Conservation (phyloP, 2,329 filamentous ascomycete species). For the Phoma sp. region DNA sequence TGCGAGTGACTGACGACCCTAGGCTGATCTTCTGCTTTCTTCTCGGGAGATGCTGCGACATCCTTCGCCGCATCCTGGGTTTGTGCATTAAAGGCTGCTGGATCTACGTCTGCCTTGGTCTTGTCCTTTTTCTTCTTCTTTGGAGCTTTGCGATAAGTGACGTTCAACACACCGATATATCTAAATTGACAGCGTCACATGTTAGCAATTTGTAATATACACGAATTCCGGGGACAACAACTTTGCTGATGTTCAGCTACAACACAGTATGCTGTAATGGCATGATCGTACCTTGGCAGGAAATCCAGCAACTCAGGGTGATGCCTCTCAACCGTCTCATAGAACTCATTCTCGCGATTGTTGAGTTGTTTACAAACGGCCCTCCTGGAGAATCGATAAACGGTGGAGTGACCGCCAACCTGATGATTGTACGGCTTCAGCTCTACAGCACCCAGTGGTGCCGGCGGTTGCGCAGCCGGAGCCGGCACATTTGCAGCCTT, state of each 20-base stretch:
- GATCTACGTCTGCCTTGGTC: conserved; percentile 27
- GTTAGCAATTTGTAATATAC: conserved; percentile 37
- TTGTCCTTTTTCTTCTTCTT: conserved; percentile 62
- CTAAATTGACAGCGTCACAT: conserved; percentile 55
- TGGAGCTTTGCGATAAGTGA: conserved; percentile 85
- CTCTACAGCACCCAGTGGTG: conserved; percentile 87
- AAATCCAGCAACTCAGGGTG: conserved; percentile 91
- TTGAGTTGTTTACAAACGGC: conserved; percentile 98
- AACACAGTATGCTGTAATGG: conserved; percentile 28
- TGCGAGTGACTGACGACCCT: conserved; percentile 77
- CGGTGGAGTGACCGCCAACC: conserved; percentile 93
- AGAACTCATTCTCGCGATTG: conserved; percentile 98
- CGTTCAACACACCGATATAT: conserved; percentile 96
- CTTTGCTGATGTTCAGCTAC: conserved; percentile 52
- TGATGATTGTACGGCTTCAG: conserved; percentile 97
- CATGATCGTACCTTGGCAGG: conserved; percentile 69
- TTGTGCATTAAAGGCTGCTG: conserved; percentile 22
- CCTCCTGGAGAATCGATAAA: conserved; percentile 93
- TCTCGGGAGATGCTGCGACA: conserved; percentile 19
- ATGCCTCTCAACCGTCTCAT: conserved; percentile 90
- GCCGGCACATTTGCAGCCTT: conserved; percentile 33
- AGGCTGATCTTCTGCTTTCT: conserved; percentile 27
- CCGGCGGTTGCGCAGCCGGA: conserved; percentile 48
- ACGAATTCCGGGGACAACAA: conserved; percentile 8
- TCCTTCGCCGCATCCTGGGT: conserved; percentile 25